Percentiles rank a stretch among this genome's conserved stretches.
Evolutionary conservation across 257 asterid genomes (phyloP).

Genomic region (Solanum etuberosum): DNA sequence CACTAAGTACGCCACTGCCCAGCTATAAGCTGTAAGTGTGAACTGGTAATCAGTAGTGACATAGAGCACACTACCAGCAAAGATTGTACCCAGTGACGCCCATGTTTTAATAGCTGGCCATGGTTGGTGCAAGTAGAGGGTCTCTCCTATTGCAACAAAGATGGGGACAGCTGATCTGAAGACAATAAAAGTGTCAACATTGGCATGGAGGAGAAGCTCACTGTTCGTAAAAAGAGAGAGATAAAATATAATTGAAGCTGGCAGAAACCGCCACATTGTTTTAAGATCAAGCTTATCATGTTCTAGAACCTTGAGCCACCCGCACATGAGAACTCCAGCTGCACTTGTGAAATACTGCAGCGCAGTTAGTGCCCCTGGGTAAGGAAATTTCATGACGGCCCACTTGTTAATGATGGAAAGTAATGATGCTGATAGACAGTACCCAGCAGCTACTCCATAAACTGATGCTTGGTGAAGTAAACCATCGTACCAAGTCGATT

Average conservation of each 20-base stretch:
- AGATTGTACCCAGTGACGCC: slow-evolving; percentile 69
- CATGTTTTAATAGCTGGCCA: slow-evolving; percentile 82
- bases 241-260: slow-evolving; percentile 83
- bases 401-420: slow-evolving; percentile 89
- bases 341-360: slow-evolving; percentile 89
- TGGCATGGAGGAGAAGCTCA: slow-evolving; percentile 93
- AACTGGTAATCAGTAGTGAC: slow-evolving; percentile 84
- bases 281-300: slow-evolving; percentile 70
- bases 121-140: slow-evolving; percentile 81
- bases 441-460: slow-evolving; percentile 90
- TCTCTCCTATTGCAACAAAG: slow-evolving; percentile 87
- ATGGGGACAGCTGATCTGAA: slow-evolving; percentile 93
- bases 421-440: slow-evolving; percentile 79
- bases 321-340: slow-evolving; percentile 63
- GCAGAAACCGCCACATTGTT: slow-evolving; percentile 90
- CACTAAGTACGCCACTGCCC: slow-evolving; percentile 84
- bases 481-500: slow-evolving; percentile 33
- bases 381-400: slow-evolving; percentile 96
- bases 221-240: slow-evolving; percentile 82
- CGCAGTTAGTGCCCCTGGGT: slow-evolving; percentile 90
- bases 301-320: slow-evolving; percentile 57
- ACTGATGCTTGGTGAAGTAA: slow-evolving; percentile 63
- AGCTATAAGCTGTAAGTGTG: slow-evolving; percentile 67
- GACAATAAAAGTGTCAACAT: slow-evolving; percentile 85
- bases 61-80: slow-evolving; percentile 81